Conservation (phyloP, 257 asterid species). For the Buddleja alternifolia region DNA sequence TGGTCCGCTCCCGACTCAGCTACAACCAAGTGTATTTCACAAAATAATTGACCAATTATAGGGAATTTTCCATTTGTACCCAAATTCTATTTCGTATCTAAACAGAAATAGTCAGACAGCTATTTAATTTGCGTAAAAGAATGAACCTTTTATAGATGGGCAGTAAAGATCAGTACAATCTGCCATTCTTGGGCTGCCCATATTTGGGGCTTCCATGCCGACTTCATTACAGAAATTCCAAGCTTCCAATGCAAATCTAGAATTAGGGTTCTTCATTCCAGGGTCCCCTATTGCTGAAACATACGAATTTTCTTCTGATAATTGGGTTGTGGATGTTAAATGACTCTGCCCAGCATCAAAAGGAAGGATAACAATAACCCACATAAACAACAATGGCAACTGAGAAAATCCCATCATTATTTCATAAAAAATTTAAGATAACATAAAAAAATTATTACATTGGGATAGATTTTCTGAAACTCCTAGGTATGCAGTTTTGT, state of each 20-base stretch:
- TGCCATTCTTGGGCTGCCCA: conserved; percentile 91
- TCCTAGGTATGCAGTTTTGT: conserved; percentile 21
- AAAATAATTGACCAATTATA: too few species aligned
- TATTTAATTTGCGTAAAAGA: neutral
- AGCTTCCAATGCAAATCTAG: conserved; percentile 84
- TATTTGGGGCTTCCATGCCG: conserved; percentile 69
- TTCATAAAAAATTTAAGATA: neutral
- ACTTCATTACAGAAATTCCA: conserved; percentile 97
- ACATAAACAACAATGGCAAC: neutral
- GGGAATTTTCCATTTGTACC: too few species aligned
- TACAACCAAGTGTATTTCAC: too few species aligned
- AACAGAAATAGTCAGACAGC: neutral
- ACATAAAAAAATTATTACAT: neutral
- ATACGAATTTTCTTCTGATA: conserved; percentile 33
- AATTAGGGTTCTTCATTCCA: conserved; percentile 79
- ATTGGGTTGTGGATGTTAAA: conserved; percentile 29
- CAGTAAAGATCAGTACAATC: conserved; percentile 78
- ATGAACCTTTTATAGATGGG: conserved; percentile 46
- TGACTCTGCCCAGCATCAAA: conserved; percentile 24
- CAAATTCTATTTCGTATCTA: too few species aligned
- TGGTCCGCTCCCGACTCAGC: too few species aligned
- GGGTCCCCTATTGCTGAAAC: conserved; percentile 79
- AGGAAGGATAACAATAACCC: conserved; percentile 20
- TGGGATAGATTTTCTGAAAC: conserved; percentile 17
- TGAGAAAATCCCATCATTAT: conserved; percentile 31